These are phyloP conservation scores for Annulohypoxylon bovei DNA, from an alignment of 495 filamentous ascomycete species.

Conservation along the genomic window DNA sequence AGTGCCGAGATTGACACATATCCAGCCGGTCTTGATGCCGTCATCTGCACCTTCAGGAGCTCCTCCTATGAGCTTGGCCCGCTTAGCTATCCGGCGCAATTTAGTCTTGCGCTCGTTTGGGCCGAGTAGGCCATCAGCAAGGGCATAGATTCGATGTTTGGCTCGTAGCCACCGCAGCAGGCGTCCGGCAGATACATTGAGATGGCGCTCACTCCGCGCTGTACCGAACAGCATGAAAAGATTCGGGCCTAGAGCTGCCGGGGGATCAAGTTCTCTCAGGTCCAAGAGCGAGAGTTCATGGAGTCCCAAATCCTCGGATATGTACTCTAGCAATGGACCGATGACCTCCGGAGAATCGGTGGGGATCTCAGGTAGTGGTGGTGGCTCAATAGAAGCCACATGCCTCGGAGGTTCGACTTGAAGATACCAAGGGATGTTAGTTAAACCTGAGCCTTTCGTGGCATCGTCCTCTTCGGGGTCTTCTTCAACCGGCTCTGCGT, in stretches of 20 bases:
- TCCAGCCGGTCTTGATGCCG: conserved; percentile 90
- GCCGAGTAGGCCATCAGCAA: conserved; percentile 88
- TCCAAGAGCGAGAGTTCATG: conserved; percentile 81
- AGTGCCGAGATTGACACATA: conserved; percentile 88
- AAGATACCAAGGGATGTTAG: conserved; percentile 81
- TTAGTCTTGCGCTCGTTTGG: conserved; percentile 92
- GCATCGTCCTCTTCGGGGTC: not conserved
- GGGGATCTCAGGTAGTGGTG: conserved; percentile 80
- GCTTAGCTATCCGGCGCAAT: conserved; percentile 78
- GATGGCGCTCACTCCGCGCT: conserved; percentile 89
- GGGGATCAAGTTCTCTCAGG: conserved; percentile 82
- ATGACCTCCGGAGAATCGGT: conserved; percentile 77
- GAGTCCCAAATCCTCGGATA: conserved; percentile 83
- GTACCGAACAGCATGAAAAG: conserved; percentile 95
- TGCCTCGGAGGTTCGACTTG: conserved; percentile 69
- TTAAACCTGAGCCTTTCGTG: conserved; percentile 1
- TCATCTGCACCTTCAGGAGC: conserved; percentile 68
- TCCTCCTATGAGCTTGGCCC: conserved; percentile 74
- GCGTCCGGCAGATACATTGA: conserved; percentile 91
- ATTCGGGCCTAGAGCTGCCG: conserved; percentile 85
- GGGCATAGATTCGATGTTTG: conserved; percentile 72
- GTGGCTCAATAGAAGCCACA: conserved; percentile 64
- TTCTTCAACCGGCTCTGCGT: not conserved
- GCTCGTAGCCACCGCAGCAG: conserved; percentile 86
- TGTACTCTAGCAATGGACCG: conserved; percentile 75